phyloP scores from a whole-genome alignment of 805 yeast species.

The Suhomyces kilbournensis region DNA sequence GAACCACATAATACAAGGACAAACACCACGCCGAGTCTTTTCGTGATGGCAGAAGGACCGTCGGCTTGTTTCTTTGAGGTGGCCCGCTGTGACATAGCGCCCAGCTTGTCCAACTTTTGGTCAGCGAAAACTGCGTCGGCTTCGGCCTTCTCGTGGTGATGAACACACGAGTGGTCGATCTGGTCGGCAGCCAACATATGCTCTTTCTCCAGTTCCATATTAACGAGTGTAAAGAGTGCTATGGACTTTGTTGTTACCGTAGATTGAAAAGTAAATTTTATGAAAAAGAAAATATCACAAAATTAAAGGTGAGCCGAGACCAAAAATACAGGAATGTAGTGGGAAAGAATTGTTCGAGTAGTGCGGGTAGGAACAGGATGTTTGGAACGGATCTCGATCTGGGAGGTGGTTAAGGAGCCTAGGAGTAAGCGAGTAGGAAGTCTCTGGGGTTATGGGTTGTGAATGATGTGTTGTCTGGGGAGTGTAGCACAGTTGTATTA shows the following conservation, averaged over 20 bases:
- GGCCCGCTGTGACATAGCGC: neutral
- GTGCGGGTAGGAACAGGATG: too few relatives aligned
- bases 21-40: neutral
- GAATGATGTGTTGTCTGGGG: neutral
- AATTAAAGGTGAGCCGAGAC: neutral
- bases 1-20: neutral
- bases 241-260: neutral
- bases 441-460: neutral
- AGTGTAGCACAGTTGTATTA: neutral
- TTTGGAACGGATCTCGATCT: neutral
- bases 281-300: neutral
- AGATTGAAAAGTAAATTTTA: neutral
- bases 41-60: neutral
- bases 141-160: neutral
- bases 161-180: neutral
- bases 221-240: slow-evolving; percentile 3
- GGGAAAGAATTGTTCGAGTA: too few relatives aligned
- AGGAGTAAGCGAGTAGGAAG: too few relatives aligned
- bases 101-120: neutral
- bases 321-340: neutral
- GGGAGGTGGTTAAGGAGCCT: neutral
- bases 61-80: neutral
- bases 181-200: neutral
- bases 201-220: slow-evolving; percentile 1
- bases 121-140: neutral